Evolutionary conservation across 176 grass and related monocot species (phyloP).

Genomic region (Oryza glaberrima): DNA sequence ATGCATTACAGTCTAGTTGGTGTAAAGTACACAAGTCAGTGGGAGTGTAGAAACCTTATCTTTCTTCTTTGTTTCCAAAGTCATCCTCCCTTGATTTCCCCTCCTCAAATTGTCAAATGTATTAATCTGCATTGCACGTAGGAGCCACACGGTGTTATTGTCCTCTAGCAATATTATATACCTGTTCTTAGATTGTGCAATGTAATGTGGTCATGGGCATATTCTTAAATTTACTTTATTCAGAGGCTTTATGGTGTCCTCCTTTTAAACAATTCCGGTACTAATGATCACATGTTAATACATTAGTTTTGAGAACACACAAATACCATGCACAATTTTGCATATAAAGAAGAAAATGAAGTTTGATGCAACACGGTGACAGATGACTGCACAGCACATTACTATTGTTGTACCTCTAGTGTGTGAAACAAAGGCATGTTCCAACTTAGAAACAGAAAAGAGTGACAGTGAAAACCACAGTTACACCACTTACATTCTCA

Average conservation of each 20-base stretch:
- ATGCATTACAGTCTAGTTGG: conserved; percentile 4
- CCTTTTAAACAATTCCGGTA: background rate
- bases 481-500: background rate
- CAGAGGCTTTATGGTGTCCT: background rate
- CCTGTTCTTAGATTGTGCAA: conserved; percentile 13
- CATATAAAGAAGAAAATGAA: too few species aligned
- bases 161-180: background rate
- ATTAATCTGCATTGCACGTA: background rate
- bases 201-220: background rate
- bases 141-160: background rate
- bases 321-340: too few species aligned
- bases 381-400: background rate
- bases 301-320: too few species aligned
- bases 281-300: background rate
- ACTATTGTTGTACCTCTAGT: background rate
- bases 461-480: too few species aligned
- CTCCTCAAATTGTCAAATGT: background rate
- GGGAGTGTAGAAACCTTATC: background rate
- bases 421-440: background rate
- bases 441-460: too few species aligned
- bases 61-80: background rate
- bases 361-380: too few species aligned
- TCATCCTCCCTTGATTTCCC: background rate
- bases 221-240: background rate
- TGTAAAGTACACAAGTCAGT: background rate